Base-by-base conservation (phyloP, 192 early-diverging fungal species). In the Gigaspora rosea region DNA sequence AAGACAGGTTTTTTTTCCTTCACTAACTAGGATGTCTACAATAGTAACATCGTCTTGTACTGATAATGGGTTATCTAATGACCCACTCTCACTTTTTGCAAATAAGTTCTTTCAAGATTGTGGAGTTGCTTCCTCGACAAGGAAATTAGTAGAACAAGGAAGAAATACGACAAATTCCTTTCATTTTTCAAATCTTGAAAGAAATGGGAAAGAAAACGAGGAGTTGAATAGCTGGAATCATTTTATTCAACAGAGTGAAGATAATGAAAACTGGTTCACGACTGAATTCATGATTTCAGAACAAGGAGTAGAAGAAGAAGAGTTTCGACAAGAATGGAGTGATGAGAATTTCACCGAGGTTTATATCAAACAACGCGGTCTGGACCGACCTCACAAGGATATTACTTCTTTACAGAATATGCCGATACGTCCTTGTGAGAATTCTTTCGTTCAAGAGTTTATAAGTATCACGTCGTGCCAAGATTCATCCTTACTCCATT, bases 241-340 rank as follows among this genome's bases (percentile, higher is more conserved):
- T 47, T 66, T 66, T 46, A n/a, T 66, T 47, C 64, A 66, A 66
- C 64, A n/a, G n/a, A n/a, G 9, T 20, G 36, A 66, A n/a, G 64
- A n/a, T 47, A 46, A 11, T n/a, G 36, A 0, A 1, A 46, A 66
- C 8, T 33, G n/a, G 64, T n/a, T 47, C 41, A 33, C 32, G 22
- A 3, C 36, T 48, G n/a, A 46, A 47, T n/a, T n/a, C 6, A n/a
- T 66, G 33, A 66, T 35, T 22, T 63, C 61, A 35, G 61, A 63
- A 63, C 27, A 63, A 33, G 22, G 11, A 36, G 36, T 46, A 10
- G 72, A 74, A 12, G 74, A 64, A 33, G 73, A 75, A 64, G 74
- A 76, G 64, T 76, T 32, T 66, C 36, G 74, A 32, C 74, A 76
- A 64, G 74, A 76, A 65, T 76, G 74, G 74, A 65, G 74, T 65